These are phyloP conservation scores for Serendipita sp. DNA, from an alignment of 768 basidiomycete species.

Conservation along the genomic window DNA sequence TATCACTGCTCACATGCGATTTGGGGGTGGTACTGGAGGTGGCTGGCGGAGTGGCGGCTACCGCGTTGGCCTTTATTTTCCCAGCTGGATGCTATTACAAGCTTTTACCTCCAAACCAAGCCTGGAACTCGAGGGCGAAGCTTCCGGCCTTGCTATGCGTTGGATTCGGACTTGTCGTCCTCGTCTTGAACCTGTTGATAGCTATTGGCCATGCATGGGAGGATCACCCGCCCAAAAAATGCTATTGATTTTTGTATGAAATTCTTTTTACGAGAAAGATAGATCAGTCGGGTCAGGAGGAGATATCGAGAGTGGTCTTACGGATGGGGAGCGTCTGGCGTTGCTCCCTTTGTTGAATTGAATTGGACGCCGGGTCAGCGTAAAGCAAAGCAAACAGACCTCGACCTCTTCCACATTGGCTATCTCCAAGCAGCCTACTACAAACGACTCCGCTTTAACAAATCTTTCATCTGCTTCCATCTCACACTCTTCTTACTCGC, in stretches of 20 bases:
- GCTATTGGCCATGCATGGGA: constrained; percentile 66
- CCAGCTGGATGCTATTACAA: constrained; percentile 77
- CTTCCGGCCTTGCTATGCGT: constrained; percentile 61
- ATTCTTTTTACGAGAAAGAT: too few relatives aligned
- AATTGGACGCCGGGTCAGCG: too few relatives aligned
- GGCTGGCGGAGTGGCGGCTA: constrained; percentile 90
- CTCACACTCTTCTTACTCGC: too few relatives aligned
- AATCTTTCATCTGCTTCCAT: too few relatives aligned
- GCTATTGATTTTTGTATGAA: background rate
- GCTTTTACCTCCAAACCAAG: constrained; percentile 37
- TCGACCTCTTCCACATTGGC: too few relatives aligned
- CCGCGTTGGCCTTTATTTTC: constrained; percentile 84
- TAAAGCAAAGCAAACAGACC: too few relatives aligned
- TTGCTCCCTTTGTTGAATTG: too few relatives aligned
- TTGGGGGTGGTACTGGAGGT: constrained; percentile 97
- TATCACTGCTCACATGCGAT: constrained; percentile 86
- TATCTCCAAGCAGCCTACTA: too few relatives aligned
- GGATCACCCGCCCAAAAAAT: background rate
- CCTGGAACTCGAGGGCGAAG: constrained; percentile 56
- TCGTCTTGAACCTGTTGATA: constrained; percentile 60
- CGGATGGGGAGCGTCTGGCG: too few relatives aligned
- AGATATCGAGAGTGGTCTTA: too few relatives aligned
- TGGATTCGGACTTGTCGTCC: constrained; percentile 57
- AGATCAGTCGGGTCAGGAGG: too few relatives aligned
- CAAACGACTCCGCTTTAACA: too few relatives aligned